These are phyloP conservation scores for Yamadazyma dushanensis DNA, from an alignment of 1,139 yeast genomes.

Conservation along the genomic window DNA sequence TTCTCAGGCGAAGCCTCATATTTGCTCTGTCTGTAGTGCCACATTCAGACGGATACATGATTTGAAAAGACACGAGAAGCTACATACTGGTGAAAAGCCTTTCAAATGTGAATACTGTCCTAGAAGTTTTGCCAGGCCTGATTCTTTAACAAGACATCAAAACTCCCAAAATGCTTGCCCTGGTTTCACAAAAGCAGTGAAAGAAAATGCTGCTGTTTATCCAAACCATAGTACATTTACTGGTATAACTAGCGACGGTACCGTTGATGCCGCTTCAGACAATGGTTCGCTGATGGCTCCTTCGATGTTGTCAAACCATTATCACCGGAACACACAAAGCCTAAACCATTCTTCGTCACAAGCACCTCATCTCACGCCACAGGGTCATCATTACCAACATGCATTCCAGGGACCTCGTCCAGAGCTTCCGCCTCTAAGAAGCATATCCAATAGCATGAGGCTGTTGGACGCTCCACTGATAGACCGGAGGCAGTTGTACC, in stretches of 20 bases:
- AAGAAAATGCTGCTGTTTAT: not conserved
- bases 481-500: not conserved
- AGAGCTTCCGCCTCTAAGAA: not conserved
- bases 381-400: not conserved
- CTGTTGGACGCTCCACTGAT: no score
- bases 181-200: slow-evolving; percentile 13
- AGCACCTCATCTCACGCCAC: not conserved
- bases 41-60: slow-evolving; percentile 75
- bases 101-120: slow-evolving; percentile 62
- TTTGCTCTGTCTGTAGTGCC: slow-evolving; percentile 62
- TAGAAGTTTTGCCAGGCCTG: slow-evolving; percentile 72
- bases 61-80: slow-evolving; percentile 69
- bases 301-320: not conserved
- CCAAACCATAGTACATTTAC: not conserved
- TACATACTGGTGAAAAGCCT: slow-evolving; percentile 78
- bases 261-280: not conserved
- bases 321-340: not conserved
- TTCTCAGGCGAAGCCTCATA: slow-evolving; percentile 64
- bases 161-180: slow-evolving; percentile 47
- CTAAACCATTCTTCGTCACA: not conserved
- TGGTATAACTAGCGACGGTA: not conserved
- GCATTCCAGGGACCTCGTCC: not conserved
- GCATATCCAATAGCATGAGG: not conserved
- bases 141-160: slow-evolving; percentile 68
- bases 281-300: not conserved